Evolutionary conservation across 176 grass and related monocot genomes (phyloP), one percentile per base, ranked within the genome.

Genomic region (Phoenix dactylifera): DNA sequence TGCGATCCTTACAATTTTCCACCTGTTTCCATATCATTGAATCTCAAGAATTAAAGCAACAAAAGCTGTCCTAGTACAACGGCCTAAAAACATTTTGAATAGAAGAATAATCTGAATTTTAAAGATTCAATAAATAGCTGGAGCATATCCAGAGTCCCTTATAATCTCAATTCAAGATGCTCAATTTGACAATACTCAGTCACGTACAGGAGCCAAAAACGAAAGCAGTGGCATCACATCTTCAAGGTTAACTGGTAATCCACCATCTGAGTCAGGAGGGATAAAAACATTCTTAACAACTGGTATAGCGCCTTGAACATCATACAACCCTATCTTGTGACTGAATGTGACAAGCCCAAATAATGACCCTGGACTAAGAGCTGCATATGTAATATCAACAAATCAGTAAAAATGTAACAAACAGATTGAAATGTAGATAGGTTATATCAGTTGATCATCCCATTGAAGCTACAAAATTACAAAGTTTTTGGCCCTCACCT

Each of bases 291-390:
- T 88, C 72, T 98, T 98, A 24, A 98, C 88, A 0, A 98, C 67
- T 55, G 93, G 76, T 35, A 98, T 78, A 17, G 79, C 84, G 51
- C 88, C 93, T 81, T 98, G 88, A 52, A 98, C 70, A 81, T 98
- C 93, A 80, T 98, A 98, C 53, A 98, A 49, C 15, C 93, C 88
- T 64, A 98, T 89, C 76, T 92, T 98, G 63, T 98, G 88, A 66
- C 93, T 98, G 85, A 89, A 92, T 58, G 84, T 98, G 35, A 98
- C 73, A 63, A 98, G 70, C 28, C 88, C 93, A 73, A 92, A 98
- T 26, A 98, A 67, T 55, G 85, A 98, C 18, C 88, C 93, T 30
- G 93, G 93, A 69, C 73, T 72, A 28, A 98, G 73, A 80, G 88
- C 88, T 98, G 84, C 59, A 44, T 44, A 44, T 44, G 35, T 44